These are phyloP conservation scores for Telopea speciosissima DNA, from an alignment of 177 flowering plant genomes.

Conservation along the genomic window DNA sequence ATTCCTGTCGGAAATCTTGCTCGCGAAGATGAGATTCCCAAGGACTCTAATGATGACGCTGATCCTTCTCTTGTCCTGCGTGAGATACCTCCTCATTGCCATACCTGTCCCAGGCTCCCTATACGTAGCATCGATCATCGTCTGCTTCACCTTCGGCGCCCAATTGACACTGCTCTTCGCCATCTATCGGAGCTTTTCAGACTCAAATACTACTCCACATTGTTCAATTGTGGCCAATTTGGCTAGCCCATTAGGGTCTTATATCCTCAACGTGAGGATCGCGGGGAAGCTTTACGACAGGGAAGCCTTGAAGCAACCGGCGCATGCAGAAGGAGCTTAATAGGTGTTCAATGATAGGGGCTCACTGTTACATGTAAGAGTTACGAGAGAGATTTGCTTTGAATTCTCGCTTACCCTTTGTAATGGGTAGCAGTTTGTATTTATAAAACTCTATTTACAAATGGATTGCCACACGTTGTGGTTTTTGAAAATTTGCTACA, in stretches of 20 bases:
- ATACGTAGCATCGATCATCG: conserved; percentile 51
- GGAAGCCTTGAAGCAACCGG: too few relatives aligned
- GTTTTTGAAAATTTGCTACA: too few relatives aligned
- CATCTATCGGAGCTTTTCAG: conserved; percentile 79
- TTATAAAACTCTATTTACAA: too few relatives aligned
- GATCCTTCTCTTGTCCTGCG: conserved; percentile 37
- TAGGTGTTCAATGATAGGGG: too few relatives aligned
- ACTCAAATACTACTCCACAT: conserved; percentile 69
- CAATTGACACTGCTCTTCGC: conserved; percentile 61
- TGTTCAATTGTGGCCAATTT: conserved; percentile 71
- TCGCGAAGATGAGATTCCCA: conserved; percentile 41
- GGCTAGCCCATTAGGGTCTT: conserved; percentile 65
- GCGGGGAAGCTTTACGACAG: too few relatives aligned
- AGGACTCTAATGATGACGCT: conserved; percentile 48
- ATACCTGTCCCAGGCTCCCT: conserved; percentile 40
- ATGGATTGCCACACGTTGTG: too few relatives aligned
- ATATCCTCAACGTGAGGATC: conserved; percentile 52
- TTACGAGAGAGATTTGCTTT: too few relatives aligned
- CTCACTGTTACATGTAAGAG: too few relatives aligned
- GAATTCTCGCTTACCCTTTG: too few relatives aligned
- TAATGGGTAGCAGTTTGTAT: too few relatives aligned
- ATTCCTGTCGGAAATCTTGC: too few relatives aligned
- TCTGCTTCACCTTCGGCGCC: conserved; percentile 78
- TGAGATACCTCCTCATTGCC: conserved; percentile 60
- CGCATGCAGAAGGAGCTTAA: too few relatives aligned